phyloP scores from a whole-genome alignment of 2,329 filamentous ascomycete species.

The Pezicula radicicola region DNA sequence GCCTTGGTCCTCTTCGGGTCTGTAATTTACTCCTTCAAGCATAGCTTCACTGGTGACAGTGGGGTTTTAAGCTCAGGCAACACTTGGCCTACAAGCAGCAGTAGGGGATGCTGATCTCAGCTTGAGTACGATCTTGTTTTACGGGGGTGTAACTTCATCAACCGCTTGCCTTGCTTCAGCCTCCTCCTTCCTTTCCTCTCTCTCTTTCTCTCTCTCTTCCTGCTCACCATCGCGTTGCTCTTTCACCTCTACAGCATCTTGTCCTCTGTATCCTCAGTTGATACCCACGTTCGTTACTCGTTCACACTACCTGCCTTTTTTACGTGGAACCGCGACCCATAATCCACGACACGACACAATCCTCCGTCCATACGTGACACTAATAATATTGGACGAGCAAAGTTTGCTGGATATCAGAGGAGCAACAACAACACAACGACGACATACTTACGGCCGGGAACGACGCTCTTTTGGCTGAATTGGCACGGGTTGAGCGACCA shows the following conservation, averaged over 20 bases:
- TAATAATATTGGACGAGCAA: too few species aligned
- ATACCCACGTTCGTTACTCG: slow-evolving; percentile 1
- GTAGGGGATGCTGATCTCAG: background rate
- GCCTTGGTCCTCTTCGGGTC: background rate
- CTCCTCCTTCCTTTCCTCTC: background rate
- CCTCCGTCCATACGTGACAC: too few species aligned
- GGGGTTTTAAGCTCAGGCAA: background rate
- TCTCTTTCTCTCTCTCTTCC: background rate
- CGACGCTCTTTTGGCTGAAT: background rate
- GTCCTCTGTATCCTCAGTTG: background rate
- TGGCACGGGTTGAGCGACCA: background rate
- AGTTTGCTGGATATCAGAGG: too few species aligned
- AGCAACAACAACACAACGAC: too few species aligned
- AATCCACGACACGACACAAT: too few species aligned
- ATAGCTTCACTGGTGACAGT: background rate
- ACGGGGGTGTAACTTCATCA: background rate
- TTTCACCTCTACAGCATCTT: background rate
- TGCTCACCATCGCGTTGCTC: background rate
- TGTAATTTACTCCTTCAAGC: background rate
- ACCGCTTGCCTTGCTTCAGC: background rate
- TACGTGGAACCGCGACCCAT: too few species aligned
- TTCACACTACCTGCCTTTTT: background rate
- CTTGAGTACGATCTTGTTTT: slow-evolving; percentile 1
- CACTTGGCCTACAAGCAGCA: background rate
- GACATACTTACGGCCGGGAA: background rate